Evolutionary conservation across 202 grass and related monocot species (phyloP).

Genomic region (Eragrostis tef): DNA sequence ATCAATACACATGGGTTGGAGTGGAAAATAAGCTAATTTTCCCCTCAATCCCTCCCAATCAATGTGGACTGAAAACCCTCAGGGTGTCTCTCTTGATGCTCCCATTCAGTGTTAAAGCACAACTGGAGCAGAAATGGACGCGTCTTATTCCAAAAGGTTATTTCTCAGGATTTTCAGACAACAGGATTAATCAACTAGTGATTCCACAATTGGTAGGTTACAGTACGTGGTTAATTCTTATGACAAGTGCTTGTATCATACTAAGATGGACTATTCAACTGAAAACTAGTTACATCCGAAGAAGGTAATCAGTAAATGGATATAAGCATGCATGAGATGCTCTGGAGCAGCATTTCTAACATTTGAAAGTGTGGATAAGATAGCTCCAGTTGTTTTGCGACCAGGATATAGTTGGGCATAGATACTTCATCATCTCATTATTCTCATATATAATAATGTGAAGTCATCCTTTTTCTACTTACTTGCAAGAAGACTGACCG

Average conservation of each 20-base stretch:
- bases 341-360: conserved; percentile 5
- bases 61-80: too few relatives aligned
- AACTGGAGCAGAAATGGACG: background rate
- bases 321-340: background rate
- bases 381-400: conserved; percentile 1
- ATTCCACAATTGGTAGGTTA: too few relatives aligned
- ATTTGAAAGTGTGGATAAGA: background rate
- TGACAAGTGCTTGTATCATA: background rate
- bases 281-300: conserved; percentile 14
- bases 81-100: background rate
- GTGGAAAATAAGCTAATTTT: too few relatives aligned
- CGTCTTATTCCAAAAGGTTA: background rate
- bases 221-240: conserved; percentile 16
- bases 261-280: conserved; percentile 18
- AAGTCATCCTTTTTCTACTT: conserved; percentile 41
- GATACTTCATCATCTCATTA: background rate
- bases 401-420: background rate
- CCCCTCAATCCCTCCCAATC: too few relatives aligned
- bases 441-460: background rate
- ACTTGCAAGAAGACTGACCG: conserved; percentile 91
- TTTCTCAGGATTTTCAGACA: conserved; percentile 8
- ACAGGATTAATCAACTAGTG: conserved; percentile 33
- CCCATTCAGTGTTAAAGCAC: background rate
- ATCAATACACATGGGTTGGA: too few relatives aligned
- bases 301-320: conserved; percentile 16